Evolutionary conservation across 257 asterid genomes (phyloP), one percentile per base, ranked within the genome.

Genomic region (Ilex asprella): DNA sequence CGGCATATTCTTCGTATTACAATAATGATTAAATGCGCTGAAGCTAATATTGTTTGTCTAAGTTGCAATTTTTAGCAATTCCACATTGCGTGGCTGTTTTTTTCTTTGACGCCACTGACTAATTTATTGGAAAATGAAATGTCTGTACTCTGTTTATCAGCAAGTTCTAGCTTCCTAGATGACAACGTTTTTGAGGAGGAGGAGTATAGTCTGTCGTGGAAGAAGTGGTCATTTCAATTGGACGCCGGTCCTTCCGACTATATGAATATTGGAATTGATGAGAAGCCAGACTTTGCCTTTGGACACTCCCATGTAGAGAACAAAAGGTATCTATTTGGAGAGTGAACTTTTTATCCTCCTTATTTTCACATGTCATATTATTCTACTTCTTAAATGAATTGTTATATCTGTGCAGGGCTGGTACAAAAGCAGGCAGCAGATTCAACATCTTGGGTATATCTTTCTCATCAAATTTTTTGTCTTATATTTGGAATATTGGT

Each of bases 291-390:
- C 56, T 66, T 75, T 60, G 64, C 61, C 70, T 66, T 73, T 30
- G 78, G 75, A 70, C 70, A 57, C 72, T 66, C 81, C 80, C 65
- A 69, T 66, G 64, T 49, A 44, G 78, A 58, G 68, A 77, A 76
- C 51, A 76, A 43, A 67, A 81, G 87, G 96, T 88, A 63, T 60
- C 27, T 58, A 43, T 57, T 39, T 54, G 14, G 46, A 43, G 21
- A 13, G 56, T 59, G 54, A 39, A 30, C 32, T 67, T 61, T 35
- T 12, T 61, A 6, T 15, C 52, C 56, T 76, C 14, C 63, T 54
- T 60, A 70, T 56, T 70, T 49, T 56, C 21, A 41, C 16, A 21
- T 21, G 27, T 21, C 27, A 21, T 21, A 21, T 21, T 21, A 58
- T 31, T 14, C 21, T 31, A 60, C 53, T 35, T 71, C 39, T 47